phyloP scores from a whole-genome alignment of 176 grass and related monocot genomes.

The Carex myosuroides region DNA sequence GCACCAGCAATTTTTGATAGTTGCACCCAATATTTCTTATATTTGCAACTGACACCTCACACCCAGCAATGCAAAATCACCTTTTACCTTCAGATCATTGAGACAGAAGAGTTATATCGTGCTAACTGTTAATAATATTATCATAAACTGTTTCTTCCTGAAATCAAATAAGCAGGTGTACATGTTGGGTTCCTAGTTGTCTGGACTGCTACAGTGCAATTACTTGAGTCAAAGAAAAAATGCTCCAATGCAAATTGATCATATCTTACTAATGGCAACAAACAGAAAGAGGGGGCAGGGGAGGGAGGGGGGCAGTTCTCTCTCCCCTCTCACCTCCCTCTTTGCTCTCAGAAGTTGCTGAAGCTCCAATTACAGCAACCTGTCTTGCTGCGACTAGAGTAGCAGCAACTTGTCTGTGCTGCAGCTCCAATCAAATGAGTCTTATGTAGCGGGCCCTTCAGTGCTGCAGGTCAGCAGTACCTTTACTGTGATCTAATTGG shows the following conservation, averaged over 20 bases:
- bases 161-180: background rate
- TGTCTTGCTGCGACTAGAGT: background rate
- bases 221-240: background rate
- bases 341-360: background rate
- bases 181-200: background rate
- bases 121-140: background rate
- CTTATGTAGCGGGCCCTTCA: background rate
- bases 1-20: background rate
- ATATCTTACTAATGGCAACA: background rate
- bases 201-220: background rate
- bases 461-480: background rate
- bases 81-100: background rate
- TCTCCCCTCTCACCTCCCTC: background rate
- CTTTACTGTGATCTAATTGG: background rate
- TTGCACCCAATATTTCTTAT: background rate
- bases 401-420: background rate
- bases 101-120: background rate
- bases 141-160: background rate
- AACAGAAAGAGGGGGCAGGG: no score
- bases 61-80: background rate
- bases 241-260: background rate
- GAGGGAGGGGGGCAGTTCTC: no score
- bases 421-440: background rate
- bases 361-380: background rate
- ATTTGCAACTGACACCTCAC: background rate